A percentile compares a stretch with the other conserved stretches of the same genome.
Conservation (phyloP, 805 yeast species). For the Yarrowia keelungensis region DNA sequence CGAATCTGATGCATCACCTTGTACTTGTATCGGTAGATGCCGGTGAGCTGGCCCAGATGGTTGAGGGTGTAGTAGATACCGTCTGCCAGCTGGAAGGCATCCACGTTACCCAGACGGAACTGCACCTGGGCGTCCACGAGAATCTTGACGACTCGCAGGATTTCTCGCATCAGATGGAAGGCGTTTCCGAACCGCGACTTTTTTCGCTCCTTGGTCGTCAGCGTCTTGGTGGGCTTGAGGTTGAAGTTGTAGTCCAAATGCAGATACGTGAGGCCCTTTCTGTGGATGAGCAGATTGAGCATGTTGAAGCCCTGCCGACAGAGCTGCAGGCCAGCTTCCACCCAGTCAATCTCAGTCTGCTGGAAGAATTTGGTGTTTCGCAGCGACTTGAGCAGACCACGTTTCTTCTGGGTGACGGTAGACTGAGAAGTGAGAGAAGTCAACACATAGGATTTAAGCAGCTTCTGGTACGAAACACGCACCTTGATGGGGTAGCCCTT, state of each 20-base stretch:
- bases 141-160: slow-evolving; percentile 80
- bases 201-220: slow-evolving; percentile 95
- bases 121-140: slow-evolving; percentile 95
- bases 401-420: slow-evolving; percentile 57
- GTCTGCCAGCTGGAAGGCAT: slow-evolving; percentile 93
- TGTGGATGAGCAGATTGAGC: slow-evolving; percentile 87
- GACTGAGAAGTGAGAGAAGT: slow-evolving; percentile 67
- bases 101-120: slow-evolving; percentile 85
- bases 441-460: slow-evolving; percentile 76
- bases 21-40: slow-evolving; percentile 95
- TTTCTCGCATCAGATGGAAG: slow-evolving; percentile 90
- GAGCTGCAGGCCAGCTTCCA: slow-evolving; percentile 95
- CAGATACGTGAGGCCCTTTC: slow-evolving; percentile 86
- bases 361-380: slow-evolving; percentile 87
- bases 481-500: slow-evolving; percentile 73
- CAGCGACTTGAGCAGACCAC: slow-evolving; percentile 67
- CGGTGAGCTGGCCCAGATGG: slow-evolving; percentile 95
- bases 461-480: slow-evolving; percentile 84
- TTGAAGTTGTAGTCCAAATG: slow-evolving; percentile 96
- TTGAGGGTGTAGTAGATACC: slow-evolving; percentile 89
- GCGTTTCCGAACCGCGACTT: slow-evolving; percentile 96
- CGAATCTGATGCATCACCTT: slow-evolving; percentile 98
- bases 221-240: slow-evolving; percentile 92
- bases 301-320: slow-evolving; percentile 93
- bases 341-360: slow-evolving; percentile 94